Base-by-base conservation (phyloP, 2,329 filamentous ascomycete species). In the Domatiomyces catenatus region DNA sequence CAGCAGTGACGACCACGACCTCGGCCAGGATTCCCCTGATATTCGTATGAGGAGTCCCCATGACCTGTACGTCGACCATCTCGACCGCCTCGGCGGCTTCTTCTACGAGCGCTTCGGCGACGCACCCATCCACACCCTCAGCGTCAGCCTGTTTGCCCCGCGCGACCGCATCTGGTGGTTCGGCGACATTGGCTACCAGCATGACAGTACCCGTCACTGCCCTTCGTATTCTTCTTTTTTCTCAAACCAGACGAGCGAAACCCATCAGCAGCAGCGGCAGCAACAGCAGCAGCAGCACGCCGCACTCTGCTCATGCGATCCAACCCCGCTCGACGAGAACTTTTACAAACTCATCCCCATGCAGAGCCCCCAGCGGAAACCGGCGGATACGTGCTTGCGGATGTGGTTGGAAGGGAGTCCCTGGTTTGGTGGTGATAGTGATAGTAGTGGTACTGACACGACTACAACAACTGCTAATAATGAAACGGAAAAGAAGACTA, bases 111-210 rank as follows among this genome's bases (percentile, higher is more conserved):
- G 69, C 8, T 68, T 71, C 52, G 68, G 68, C 15, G 71, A 75
- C 50, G 69, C 74, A 15, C 70, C 72, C 10, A 66, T 77, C 8
- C 73, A 75, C 54, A 76, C 73, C n/a, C 63, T 77, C 20, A 75
- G 72, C 45, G 71, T 75, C 47, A 73, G 68, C 53, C 70, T 78
- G 64, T 74, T 79, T 51, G 60, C 75, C 4, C 71, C 74, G 3
- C 72, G 71, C 52, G 67, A 67, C 50, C 69, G 70, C 52, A 67
- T 76, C 42, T 74, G 73, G 69, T 76, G 68, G 58, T 74, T 76
- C 56, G 63, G 70, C 50, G 71, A 71, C 54, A 67, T 71, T 46
- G 68, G 69, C 7, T 71, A 70, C 53, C 63, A 69, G 45, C 69
- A 71, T 58, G 67, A 69, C 51, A 67, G 71, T 42, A 72, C 71